Percentiles rank a stretch among this genome's conserved stretches.
These are phyloP conservation scores for Pseudogymnoascus sp. DNA, from an alignment of 2,329 filamentous ascomycete species.

Conservation along the genomic window DNA sequence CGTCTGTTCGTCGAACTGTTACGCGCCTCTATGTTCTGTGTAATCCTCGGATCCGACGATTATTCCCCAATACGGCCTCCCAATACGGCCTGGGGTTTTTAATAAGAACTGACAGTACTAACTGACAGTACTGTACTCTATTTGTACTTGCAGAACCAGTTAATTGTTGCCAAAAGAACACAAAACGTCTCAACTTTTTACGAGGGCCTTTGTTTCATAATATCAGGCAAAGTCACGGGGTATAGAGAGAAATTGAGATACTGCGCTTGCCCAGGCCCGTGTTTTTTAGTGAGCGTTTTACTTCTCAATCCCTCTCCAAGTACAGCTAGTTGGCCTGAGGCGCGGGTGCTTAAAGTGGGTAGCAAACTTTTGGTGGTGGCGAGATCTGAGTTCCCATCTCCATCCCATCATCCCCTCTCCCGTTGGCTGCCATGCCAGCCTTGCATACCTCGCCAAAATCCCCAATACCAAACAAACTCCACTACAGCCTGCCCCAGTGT, in stretches of 20 bases:
- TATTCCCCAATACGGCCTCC: background rate
- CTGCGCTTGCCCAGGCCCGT: background rate
- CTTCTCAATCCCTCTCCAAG: background rate
- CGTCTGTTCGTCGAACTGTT: background rate
- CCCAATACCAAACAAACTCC: background rate
- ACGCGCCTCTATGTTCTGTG: background rate
- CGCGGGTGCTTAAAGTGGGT: background rate
- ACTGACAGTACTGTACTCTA: background rate
- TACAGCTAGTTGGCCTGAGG: background rate
- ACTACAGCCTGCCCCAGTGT: background rate
- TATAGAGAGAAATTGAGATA: background rate
- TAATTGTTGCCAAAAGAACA: background rate
- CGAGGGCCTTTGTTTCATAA: background rate
- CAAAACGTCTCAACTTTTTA: background rate
- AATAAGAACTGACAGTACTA: background rate
- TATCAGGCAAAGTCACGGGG: background rate
- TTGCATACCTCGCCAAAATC: slow-evolving; percentile 1
- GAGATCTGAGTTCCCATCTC: background rate
- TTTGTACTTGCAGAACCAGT: background rate
- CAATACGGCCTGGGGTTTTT: background rate
- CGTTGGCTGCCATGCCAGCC: background rate
- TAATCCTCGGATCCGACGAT: background rate
- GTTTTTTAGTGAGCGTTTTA: background rate
- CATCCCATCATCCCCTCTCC: background rate
- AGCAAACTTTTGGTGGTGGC: background rate